Conservation (phyloP, 257 asterid species). For the Jacaranda copaia region DNA sequence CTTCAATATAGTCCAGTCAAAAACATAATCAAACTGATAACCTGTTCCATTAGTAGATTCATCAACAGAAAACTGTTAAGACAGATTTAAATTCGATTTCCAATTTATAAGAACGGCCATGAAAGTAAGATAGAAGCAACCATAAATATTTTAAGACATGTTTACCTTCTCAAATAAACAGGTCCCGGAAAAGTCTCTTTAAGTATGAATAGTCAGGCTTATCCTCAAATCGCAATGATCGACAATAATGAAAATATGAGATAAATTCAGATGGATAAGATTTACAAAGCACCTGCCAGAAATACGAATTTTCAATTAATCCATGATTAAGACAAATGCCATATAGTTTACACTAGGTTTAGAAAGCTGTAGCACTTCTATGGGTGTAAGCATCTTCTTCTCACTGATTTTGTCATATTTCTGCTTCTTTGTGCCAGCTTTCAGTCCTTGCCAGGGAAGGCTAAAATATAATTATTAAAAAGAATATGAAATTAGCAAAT, state of each 20-base stretch:
- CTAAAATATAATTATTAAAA: conserved; percentile 39
- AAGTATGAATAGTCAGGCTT: conserved; percentile 93
- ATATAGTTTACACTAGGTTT: background rate
- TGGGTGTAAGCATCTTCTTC: conserved; percentile 85
- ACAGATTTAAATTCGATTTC: conserved; percentile 9
- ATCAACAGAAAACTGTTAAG: conserved; percentile 11
- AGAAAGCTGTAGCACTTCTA: conserved; percentile 63
- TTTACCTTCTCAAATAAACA: conserved; percentile 85
- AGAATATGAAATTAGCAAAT: conserved; percentile 18
- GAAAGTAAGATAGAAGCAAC: background rate
- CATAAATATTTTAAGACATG: background rate
- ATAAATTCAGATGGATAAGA: conserved; percentile 79
- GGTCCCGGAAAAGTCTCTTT: conserved; percentile 85
- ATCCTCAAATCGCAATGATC: conserved; percentile 87
- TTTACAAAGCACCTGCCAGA: conserved; percentile 77
- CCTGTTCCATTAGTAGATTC: conserved; percentile 50
- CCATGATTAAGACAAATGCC: background rate
- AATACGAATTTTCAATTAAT: conserved; percentile 16
- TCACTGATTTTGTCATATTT: conserved; percentile 89
- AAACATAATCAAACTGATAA: conserved; percentile 84
- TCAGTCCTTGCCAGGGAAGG: conserved; percentile 96
- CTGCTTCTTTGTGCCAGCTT: conserved; percentile 90
- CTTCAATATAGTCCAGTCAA: conserved; percentile 90
- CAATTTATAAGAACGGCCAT: background rate
- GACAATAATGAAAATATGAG: conserved; percentile 87